These are phyloP conservation scores for Pyrrhoderma lamaoense DNA, from an alignment of 1,284 basidiomycete species.

Conservation along the genomic window DNA sequence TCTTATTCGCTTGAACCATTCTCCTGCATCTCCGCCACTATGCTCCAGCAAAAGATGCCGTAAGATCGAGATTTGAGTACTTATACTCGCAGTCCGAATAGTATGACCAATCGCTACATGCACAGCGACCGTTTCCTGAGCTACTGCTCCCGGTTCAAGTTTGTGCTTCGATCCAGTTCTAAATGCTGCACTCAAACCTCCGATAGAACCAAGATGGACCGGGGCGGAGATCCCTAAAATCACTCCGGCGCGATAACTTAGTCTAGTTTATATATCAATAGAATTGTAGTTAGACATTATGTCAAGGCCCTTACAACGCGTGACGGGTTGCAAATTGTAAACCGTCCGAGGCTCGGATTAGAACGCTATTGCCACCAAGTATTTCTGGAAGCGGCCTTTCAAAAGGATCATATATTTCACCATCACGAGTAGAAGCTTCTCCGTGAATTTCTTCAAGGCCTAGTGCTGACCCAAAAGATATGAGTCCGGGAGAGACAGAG, in stretches of 20 bases:
- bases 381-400: conserved; percentile 23
- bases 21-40: conserved; percentile 21
- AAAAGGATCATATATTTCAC: conserved; percentile 24
- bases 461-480: conserved; percentile 30
- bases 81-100: conserved; percentile 27
- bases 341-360: conserved; percentile 45
- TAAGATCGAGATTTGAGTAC: conserved; percentile 38
- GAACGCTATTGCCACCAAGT: conserved; percentile 32
- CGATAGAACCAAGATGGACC: conserved; percentile 33
- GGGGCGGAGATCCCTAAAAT: conserved; percentile 31
- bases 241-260: conserved; percentile 17
- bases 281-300: too few relatives aligned
- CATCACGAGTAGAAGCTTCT: conserved; percentile 42
- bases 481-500: conserved; percentile 27
- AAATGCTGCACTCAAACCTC: conserved; percentile 45
- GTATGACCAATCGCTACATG: conserved; percentile 34
- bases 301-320: conserved; percentile 1
- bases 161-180: conserved; percentile 33
- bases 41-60: conserved; percentile 30
- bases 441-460: conserved; percentile 32
- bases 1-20: conserved; percentile 28
- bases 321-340: conserved; percentile 41
- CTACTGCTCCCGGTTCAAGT: conserved; percentile 34
- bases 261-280: too few relatives aligned
- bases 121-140: conserved; percentile 35